These are phyloP conservation scores for Paraphaeosphaeria minitans DNA, from an alignment of 2,329 filamentous ascomycete species.

Conservation along the genomic window DNA sequence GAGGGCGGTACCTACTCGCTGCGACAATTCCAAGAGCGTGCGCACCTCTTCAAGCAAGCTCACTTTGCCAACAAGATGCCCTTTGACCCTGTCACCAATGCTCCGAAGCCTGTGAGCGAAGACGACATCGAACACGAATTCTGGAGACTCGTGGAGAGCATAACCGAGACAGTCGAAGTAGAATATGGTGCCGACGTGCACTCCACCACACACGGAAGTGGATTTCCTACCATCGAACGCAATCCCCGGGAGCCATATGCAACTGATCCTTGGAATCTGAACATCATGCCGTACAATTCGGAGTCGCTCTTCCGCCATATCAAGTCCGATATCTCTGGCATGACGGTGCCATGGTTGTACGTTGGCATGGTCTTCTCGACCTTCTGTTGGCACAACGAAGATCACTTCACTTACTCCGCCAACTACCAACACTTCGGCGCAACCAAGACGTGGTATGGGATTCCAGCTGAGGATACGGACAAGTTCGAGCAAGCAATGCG, in stretches of 20 bases:
- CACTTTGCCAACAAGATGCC: slow-evolving; percentile 93
- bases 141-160: slow-evolving; percentile 90
- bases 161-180: slow-evolving; percentile 95
- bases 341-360: slow-evolving; percentile 99
- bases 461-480: slow-evolving; percentile 88
- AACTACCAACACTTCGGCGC: slow-evolving; percentile 99
- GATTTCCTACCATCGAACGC: slow-evolving; percentile 92
- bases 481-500: slow-evolving; percentile 96
- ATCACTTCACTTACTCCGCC: slow-evolving; percentile 96
- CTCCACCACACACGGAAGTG: slow-evolving; percentile 95
- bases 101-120: slow-evolving; percentile 80
- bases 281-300: slow-evolving; percentile 84
- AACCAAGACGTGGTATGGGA: slow-evolving; percentile 99
- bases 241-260: slow-evolving; percentile 87
- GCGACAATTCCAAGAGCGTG: slow-evolving; percentile 94
- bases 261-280: slow-evolving; percentile 93
- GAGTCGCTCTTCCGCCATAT: slow-evolving; percentile 96
- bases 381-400: slow-evolving; percentile 99
- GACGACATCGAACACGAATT: slow-evolving; percentile 97
- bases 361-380: slow-evolving; percentile 99
- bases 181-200: slow-evolving; percentile 99
- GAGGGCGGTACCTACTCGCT: slow-evolving; percentile 95
- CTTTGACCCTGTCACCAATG: slow-evolving; percentile 82
- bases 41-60: slow-evolving; percentile 89
- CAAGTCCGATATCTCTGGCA: slow-evolving; percentile 96